Base-by-base conservation (phyloP, 495 filamentous ascomycete species). In the Staphylotrichum longicolle region DNA sequence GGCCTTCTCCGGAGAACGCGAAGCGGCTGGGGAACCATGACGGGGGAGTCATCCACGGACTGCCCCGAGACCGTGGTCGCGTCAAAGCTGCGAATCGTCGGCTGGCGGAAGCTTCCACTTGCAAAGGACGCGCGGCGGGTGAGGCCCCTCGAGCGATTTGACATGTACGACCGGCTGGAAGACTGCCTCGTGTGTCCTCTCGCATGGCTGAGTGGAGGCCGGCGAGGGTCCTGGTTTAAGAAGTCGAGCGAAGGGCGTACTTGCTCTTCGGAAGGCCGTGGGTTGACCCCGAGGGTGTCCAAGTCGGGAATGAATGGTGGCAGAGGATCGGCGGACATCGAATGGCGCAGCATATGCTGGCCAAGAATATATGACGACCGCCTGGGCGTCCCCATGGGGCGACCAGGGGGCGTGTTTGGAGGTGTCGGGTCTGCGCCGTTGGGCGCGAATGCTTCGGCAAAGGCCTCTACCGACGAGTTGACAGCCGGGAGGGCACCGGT, bases 1-100 rank as follows among this genome's bases (percentile, higher is more conserved):
- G 93, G 95, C 34, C 90, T 84, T 68, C 94, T 83, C 59, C 94
- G 85, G 45, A 98, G 85, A 61, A 89, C 82, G 30, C 81, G 74
- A n/a, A 80, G 71, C n/a, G 82, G 81, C 30, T 72, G 70, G 1
- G 80, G 79, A 49, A 79, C 72, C 5, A 72, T 55, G 7, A 74
- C 65, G 0, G 75, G 72, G 7, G 62, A 44, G 15, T 74, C 66
- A 15, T 70, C 68, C 6, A 69, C 37, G 3, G 74, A 77, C 10
- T 66, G 70, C 50, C 74, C 81, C 7, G 85, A 86, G 41, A 78
- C 77, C 0, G 80, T 82, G 0, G 78, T 84, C 32, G 79, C 77
- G 62, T 87, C 86, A 64, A 87, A 86, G 65, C 81, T 84, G 53
- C 76, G 76, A 47, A 84, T 78, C n/a, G 79, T 81, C 4, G 80